Evolutionary conservation across 768 basidiomycete genomes (phyloP).

Genomic region (Hebeloma cylindrosporum): DNA sequence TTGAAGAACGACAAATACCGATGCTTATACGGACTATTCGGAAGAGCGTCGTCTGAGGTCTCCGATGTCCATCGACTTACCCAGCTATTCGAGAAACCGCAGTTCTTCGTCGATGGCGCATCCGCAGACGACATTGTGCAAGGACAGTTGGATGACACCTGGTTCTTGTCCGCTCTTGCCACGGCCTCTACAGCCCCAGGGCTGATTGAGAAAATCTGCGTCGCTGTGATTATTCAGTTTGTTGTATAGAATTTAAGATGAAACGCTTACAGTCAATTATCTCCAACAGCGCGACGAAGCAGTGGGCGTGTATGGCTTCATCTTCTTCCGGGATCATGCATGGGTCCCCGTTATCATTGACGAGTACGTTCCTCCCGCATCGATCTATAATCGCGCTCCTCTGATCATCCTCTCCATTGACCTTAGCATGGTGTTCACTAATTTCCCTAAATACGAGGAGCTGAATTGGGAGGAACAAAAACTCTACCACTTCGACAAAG

Average conservation of each 20-base stretch:
- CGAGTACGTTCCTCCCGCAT: conserved; percentile 41
- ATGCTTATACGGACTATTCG: conserved; percentile 32
- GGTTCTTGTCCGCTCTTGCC: conserved; percentile 54
- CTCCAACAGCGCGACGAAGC: conserved; percentile 43
- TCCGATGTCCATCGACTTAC: conserved; percentile 37
- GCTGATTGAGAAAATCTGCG: conserved; percentile 47
- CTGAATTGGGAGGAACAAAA: conserved; percentile 39
- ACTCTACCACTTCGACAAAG: conserved; percentile 53
- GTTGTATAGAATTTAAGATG: not conserved
- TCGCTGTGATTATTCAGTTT: conserved; percentile 25
- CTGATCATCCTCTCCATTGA: not conserved
- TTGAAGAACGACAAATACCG: conserved; percentile 50
- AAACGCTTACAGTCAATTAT: not conserved
- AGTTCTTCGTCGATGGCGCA: conserved; percentile 44
- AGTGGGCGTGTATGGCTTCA: conserved; percentile 59
- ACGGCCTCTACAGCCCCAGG: conserved; percentile 48
- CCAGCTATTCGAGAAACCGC: conserved; percentile 54
- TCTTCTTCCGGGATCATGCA: conserved; percentile 50
- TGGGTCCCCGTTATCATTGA: conserved; percentile 62
- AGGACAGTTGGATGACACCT: conserved; percentile 54
- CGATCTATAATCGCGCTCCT: not conserved
- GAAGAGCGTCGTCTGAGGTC: conserved; percentile 20
- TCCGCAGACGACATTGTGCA: conserved; percentile 50
- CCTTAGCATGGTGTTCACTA: conserved; percentile 46
- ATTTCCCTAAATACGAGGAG: conserved; percentile 51